Evolutionary conservation across 129 eudicot species (phyloP), one percentile per base, ranked within the genome.

Genomic region (Centella asiatica): DNA sequence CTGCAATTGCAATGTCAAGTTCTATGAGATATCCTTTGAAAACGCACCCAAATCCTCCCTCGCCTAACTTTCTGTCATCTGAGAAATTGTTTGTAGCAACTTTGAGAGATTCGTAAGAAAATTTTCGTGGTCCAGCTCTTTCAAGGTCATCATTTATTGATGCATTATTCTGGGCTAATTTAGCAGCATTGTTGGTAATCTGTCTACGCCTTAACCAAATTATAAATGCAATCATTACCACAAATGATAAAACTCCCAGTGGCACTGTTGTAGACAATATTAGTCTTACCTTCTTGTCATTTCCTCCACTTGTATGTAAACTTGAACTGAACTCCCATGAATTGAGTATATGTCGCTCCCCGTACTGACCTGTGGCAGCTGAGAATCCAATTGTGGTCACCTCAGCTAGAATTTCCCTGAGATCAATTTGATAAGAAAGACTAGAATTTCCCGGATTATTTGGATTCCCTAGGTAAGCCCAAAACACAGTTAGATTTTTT

Each of bases 31-130:
- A 65, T 24, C 89, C 86, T 26, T 56, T 82, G 77, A 74, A 85
- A 27, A 85, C 86, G 27, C 74, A 69, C 19, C 89, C 95, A 26
- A 82, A 85, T 4, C 50, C 65, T 23, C 51, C 49, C 62, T 52
- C 40, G 0, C 62, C 62, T 1, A 57, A 33, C 28, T 57, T 57
- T 4, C 62, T 23, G 17, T 33, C 45, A 11, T 32, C 62, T 1
- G 4, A 57, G 11, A 57, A 57, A 2, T 57, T 57, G 4, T 57
- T 10, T 4, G 62, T 33, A 57, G 62, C 62, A 32, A 57, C 62
- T 32, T 5, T 7, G 0, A 33, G 45, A 57, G 45, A n/a, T 0
- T 57, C 28, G 26, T 57, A 57, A 28, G 62, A 32, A 57, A 57
- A 57, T 57, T 24, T 57, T 57, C 62, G 32, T 7, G 62, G 62